A percentile compares a stretch with the other conserved stretches of the same genome.
These are phyloP conservation scores for Fonsecaea nubica DNA, from an alignment of 2,329 filamentous ascomycete species.

Conservation along the genomic window DNA sequence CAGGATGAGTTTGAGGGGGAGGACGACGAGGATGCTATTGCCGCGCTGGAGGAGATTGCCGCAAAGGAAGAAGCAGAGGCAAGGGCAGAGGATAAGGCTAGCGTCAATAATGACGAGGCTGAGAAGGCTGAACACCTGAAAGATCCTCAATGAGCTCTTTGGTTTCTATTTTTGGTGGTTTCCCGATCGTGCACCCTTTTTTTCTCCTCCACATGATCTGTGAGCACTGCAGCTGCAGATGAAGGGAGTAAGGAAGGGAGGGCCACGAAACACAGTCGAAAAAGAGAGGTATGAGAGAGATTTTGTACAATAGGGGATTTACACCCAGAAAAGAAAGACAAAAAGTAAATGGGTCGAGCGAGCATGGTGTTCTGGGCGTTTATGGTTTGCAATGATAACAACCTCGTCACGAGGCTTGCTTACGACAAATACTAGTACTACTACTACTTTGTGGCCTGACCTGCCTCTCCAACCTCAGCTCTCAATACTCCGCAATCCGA, in stretches of 20 bases:
- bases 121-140: conserved; percentile 3
- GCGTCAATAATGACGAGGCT: background rate
- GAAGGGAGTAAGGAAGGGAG: background rate
- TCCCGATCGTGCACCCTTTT: background rate
- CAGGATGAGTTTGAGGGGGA: conserved; percentile 44
- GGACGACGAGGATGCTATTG: conserved; percentile 51
- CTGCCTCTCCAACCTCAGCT: background rate
- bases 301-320: no score
- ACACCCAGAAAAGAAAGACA: no score
- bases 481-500: conserved; percentile 20
- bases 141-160: background rate
- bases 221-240: no score
- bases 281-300: no score
- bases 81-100: background rate
- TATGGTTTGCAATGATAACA: background rate
- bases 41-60: conserved; percentile 50
- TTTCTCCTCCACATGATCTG: no score
- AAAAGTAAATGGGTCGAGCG: no score
- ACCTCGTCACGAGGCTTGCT: background rate
- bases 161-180: background rate
- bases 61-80: background rate
- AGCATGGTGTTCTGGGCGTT: no score
- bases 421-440: no score
- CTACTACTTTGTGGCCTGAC: no score
- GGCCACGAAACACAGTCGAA: background rate